These are phyloP conservation scores for Peniophora sp. DNA, from an alignment of 1,284 basidiomycete species.

Conservation along the genomic window DNA sequence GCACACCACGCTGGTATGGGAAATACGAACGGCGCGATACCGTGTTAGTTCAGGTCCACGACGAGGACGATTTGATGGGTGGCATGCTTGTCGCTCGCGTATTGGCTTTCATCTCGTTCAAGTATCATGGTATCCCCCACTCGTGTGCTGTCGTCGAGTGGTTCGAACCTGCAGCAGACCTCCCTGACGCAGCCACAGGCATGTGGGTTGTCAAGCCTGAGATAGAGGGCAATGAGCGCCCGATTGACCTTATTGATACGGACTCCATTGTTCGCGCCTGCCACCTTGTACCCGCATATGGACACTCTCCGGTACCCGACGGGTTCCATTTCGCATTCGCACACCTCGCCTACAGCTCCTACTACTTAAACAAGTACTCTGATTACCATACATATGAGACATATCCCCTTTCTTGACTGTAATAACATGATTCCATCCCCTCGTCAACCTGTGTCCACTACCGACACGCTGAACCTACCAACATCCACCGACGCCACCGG, in stretches of 20 bases:
- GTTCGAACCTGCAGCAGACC: background rate
- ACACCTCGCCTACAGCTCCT: background rate
- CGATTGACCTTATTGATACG: background rate
- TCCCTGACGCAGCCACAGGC: background rate
- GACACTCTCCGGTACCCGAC: background rate
- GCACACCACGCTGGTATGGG: constrained; percentile 4
- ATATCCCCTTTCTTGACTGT: no score
- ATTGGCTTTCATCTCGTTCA: background rate
- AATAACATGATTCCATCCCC: no score
- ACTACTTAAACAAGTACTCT: background rate
- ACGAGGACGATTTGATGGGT: background rate
- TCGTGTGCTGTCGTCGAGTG: background rate
- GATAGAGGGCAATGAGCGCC: background rate
- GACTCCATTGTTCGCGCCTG: background rate
- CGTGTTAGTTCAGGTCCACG: background rate
- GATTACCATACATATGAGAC: background rate
- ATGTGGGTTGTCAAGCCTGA: background rate
- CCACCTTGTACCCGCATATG: background rate
- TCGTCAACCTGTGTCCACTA: no score
- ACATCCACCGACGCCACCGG: no score
- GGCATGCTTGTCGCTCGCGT: background rate
- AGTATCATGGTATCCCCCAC: background rate
- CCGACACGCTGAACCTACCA: no score
- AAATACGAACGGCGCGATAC: background rate
- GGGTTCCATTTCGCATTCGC: background rate